Percentiles rank a stretch among this genome's conserved stretches.
Conservation (phyloP, 441 rosid species). For the Erysimum pusillum region DNA sequence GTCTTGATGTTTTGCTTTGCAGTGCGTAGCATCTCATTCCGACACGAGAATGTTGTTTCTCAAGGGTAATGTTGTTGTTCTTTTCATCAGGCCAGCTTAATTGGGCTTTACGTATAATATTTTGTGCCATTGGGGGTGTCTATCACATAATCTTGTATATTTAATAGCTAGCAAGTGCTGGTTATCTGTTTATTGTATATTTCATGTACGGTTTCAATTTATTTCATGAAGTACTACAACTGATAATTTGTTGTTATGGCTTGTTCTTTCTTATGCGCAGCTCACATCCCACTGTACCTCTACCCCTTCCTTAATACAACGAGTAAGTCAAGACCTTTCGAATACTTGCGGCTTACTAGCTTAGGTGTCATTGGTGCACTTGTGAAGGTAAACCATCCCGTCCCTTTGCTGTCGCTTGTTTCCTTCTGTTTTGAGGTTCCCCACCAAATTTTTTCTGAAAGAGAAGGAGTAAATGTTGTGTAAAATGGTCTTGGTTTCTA, state of each 20-base stretch:
- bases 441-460: neutral
- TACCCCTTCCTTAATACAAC: constrained; percentile 97
- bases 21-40: constrained; percentile 99
- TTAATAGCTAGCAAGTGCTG: neutral
- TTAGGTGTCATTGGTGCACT: constrained; percentile 99
- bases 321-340: constrained; percentile 97
- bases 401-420: constrained; percentile 22
- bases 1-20: constrained; percentile 15
- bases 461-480: neutral
- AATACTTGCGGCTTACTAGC: constrained; percentile 95
- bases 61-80: constrained; percentile 71
- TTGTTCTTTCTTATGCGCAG: constrained; percentile 54
- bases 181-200: constrained; percentile 3
- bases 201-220: neutral
- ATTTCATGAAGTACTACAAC: neutral
- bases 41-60: constrained; percentile 97
- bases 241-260: constrained; percentile 15
- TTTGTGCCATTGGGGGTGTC: neutral
- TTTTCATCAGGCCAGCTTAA: constrained; percentile 27
- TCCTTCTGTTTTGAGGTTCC: constrained; percentile 5
- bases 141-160: neutral
- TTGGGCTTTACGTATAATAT: constrained; percentile 6
- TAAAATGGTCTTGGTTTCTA: constrained; percentile 20
- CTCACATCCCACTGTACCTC: constrained; percentile 95
- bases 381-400: constrained; percentile 75